phyloP scores from a whole-genome alignment of 805 yeast genomes.

The Lachancea meyersii region DNA sequence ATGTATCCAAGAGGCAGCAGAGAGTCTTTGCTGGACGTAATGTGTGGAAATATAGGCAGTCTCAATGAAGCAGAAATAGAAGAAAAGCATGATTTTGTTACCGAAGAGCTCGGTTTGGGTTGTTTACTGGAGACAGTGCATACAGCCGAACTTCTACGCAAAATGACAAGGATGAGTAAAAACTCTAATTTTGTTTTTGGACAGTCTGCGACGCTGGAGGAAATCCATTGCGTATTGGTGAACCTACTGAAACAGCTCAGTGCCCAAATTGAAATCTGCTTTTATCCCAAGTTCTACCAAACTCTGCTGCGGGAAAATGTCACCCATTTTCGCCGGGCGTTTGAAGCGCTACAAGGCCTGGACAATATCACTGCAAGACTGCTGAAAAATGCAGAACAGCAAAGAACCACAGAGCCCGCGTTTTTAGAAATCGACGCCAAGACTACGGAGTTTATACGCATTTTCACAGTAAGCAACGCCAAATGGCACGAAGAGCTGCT shows the following conservation, averaged over 20 bases:
- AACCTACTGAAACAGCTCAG: constrained; percentile 18
- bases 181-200: constrained; percentile 5
- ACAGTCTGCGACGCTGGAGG: constrained; percentile 12
- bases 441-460: constrained; percentile 14
- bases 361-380: constrained; percentile 12
- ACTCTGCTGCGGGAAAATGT: constrained; percentile 15
- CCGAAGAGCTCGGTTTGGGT: constrained; percentile 22
- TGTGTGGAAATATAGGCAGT: neutral
- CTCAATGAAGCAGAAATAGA: neutral
- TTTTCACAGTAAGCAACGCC: constrained; percentile 15
- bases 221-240: constrained; percentile 14
- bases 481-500: constrained; percentile 17
- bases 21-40: neutral
- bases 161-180: neutral
- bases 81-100: constrained; percentile 1
- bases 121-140: constrained; percentile 21
- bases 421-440: constrained; percentile 15
- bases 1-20: constrained; percentile 23
- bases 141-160: constrained; percentile 17
- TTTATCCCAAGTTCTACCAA: constrained; percentile 14
- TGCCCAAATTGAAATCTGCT: constrained; percentile 16
- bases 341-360: constrained; percentile 17
- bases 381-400: constrained; percentile 10
- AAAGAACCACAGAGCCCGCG: constrained; percentile 12
- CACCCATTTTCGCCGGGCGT: constrained; percentile 19